phyloP scores from a whole-genome alignment of 176 grass and related monocot genomes.

The Bromus sterilis region DNA sequence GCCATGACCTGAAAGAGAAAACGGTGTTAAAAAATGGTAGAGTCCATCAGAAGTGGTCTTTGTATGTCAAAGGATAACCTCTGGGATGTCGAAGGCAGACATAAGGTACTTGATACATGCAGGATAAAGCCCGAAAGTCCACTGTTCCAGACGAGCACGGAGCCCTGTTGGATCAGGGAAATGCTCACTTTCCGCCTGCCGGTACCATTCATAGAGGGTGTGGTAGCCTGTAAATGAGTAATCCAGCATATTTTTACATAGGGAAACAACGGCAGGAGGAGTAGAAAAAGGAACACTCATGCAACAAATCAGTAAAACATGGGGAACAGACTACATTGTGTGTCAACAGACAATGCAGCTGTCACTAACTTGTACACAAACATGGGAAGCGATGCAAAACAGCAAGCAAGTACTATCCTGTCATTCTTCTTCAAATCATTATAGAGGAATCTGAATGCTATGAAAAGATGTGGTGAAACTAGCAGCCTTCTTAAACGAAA shows the following conservation, averaged over 20 bases:
- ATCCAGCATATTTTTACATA: slow-evolving; percentile 5
- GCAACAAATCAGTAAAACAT: background rate
- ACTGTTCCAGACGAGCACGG: slow-evolving; percentile 67
- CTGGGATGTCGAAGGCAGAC: slow-evolving; percentile 95
- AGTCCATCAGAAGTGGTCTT: background rate
- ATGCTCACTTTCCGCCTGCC: slow-evolving; percentile 84
- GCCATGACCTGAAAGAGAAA: slow-evolving; percentile 72
- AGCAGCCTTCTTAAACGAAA: background rate
- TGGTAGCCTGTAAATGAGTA: slow-evolving; percentile 58
- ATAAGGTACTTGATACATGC: slow-evolving; percentile 99
- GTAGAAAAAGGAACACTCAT: background rate
- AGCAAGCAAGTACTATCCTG: background rate
- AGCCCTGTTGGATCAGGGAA: slow-evolving; percentile 90
- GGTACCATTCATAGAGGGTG: slow-evolving; percentile 96
- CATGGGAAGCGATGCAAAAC: background rate
- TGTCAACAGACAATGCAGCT: background rate
- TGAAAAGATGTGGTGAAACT: background rate
- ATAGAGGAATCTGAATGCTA: background rate
- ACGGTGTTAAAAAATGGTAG: background rate
- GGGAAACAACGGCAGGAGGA: background rate
- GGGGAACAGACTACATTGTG: background rate
- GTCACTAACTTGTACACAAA: background rate
- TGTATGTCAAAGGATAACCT: slow-evolving; percentile 41
- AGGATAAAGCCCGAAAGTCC: slow-evolving; percentile 93
- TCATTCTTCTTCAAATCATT: background rate